Evolutionary conservation across 2,329 filamentous ascomycete species (phyloP).

Genomic region (Talaromyces sp.): DNA sequence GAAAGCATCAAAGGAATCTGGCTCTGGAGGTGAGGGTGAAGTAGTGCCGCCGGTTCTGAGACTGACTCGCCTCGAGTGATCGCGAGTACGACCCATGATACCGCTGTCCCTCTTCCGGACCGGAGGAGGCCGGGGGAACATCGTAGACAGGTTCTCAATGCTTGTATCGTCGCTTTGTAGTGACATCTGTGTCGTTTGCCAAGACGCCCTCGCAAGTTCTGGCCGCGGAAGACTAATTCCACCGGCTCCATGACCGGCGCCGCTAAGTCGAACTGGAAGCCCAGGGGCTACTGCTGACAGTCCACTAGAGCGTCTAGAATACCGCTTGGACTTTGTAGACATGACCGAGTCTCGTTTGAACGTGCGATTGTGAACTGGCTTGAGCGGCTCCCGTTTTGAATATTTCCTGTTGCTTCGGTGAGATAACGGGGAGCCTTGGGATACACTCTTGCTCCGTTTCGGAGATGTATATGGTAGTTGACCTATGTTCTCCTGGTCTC

Average conservation of each 20-base stretch:
- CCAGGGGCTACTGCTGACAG: constrained; percentile 33
- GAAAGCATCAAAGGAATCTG: constrained; percentile 35
- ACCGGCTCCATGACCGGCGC: constrained; percentile 39
- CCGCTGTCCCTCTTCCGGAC: constrained; percentile 24
- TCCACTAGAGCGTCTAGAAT: constrained; percentile 35
- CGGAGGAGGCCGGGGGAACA: constrained; percentile 31
- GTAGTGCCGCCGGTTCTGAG: constrained; percentile 26
- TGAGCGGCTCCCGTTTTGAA: constrained; percentile 32
- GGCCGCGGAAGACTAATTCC: constrained; percentile 33
- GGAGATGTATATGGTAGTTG: constrained; percentile 18
- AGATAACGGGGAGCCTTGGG: constrained; percentile 25
- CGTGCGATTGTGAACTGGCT: constrained; percentile 30
- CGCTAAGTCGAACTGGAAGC: constrained; percentile 36
- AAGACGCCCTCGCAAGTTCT: constrained; percentile 31
- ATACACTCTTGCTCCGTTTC: constrained; percentile 25
- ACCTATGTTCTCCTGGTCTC: constrained; percentile 18
- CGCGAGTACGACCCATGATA: constrained; percentile 16
- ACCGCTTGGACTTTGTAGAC: constrained; percentile 31
- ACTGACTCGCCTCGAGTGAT: constrained; percentile 26
- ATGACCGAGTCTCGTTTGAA: constrained; percentile 32
- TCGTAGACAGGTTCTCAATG: constrained; percentile 30
- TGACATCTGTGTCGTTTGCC: constrained; percentile 33
- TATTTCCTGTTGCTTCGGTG: constrained; percentile 25
- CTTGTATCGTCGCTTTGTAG: constrained; percentile 32
- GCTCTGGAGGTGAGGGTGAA: constrained; percentile 28